A percentile compares a stretch with the other conserved stretches of the same genome.
Conservation (phyloP, 2,329 filamentous ascomycete species). For the Exserohilum rostratum region DNA sequence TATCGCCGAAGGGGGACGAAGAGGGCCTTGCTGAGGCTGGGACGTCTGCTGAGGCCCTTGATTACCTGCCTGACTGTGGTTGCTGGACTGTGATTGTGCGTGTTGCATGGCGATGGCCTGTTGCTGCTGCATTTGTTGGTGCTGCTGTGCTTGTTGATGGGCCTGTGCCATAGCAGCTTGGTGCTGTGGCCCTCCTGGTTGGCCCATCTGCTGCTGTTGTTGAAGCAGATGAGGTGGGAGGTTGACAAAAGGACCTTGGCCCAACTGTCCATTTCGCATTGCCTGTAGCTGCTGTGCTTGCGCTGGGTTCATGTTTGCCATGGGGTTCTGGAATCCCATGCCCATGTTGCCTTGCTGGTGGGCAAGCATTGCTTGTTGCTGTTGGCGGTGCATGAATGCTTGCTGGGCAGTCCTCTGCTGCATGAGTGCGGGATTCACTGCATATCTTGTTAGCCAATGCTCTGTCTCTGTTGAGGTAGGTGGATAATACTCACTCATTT, state of each 20-base stretch:
- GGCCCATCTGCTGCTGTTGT: slow-evolving; percentile 55
- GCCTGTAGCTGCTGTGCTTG: slow-evolving; percentile 40
- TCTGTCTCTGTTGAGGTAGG: not conserved
- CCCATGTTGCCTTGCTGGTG: slow-evolving; percentile 62
- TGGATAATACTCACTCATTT: slow-evolving; percentile 44
- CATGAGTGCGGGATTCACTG: slow-evolving; percentile 49
- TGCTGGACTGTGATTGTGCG: slow-evolving; percentile 56
- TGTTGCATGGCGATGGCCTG: slow-evolving; percentile 55
- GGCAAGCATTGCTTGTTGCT: slow-evolving; percentile 60
- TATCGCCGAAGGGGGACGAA: slow-evolving; percentile 48
- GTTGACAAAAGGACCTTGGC: slow-evolving; percentile 29
- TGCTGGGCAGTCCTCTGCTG: slow-evolving; percentile 53
- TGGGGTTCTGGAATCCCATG: slow-evolving; percentile 61
- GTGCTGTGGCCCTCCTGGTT: slow-evolving; percentile 47
- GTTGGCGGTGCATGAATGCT: slow-evolving; percentile 55
- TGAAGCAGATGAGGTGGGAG: slow-evolving; percentile 49
- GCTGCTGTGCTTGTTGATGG: slow-evolving; percentile 51
- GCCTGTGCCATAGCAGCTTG: slow-evolving; percentile 55
- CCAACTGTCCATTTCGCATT: slow-evolving; percentile 34
- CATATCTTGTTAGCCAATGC: slow-evolving; percentile 15
- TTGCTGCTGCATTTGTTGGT: slow-evolving; percentile 48
- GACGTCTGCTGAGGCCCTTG: slow-evolving; percentile 45
- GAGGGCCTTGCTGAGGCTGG: slow-evolving; percentile 46
- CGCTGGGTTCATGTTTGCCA: slow-evolving; percentile 56
- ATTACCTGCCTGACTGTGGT: slow-evolving; percentile 53